Evolutionary conservation across 345 rosid genomes (phyloP).

Genomic region (Rhodomyrtus tomentosa): DNA sequence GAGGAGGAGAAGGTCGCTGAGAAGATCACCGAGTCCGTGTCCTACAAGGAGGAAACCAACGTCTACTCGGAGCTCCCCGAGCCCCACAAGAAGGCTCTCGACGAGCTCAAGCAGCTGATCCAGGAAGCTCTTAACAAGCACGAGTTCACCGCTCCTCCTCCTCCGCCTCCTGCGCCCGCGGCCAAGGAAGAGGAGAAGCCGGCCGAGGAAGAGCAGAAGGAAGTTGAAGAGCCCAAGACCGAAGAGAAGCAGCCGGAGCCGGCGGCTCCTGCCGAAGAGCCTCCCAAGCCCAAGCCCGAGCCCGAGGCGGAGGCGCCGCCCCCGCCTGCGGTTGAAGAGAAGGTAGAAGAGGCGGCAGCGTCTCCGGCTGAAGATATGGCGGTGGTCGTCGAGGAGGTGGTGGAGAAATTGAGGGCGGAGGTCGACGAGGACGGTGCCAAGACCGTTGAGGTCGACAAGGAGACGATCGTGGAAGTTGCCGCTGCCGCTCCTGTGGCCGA

Average conservation of each 20-base stretch:
- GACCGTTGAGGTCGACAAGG: constrained; percentile 82
- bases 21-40: neutral
- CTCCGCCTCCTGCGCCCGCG: neutral
- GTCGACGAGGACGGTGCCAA: constrained; percentile 82
- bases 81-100: constrained; percentile 13
- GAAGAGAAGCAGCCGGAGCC: constrained; percentile 38
- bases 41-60: constrained; percentile 15
- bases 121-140: constrained; percentile 10
- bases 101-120: constrained; percentile 11
- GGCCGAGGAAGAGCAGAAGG: neutral
- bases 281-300: neutral
- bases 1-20: constrained; percentile 3
- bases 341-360: constrained; percentile 33
- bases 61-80: constrained; percentile 13
- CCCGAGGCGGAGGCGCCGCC: constrained; percentile 7
- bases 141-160: constrained; percentile 8
- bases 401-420: constrained; percentile 19
- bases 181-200: constrained; percentile 7
- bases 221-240: constrained; percentile 37
- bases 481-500: constrained; percentile 14
- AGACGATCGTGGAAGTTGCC: constrained; percentile 46
- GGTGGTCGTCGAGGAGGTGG: constrained; percentile 16
- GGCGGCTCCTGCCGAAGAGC: constrained; percentile 9
- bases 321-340: constrained; percentile 10
- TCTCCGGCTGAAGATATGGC: neutral